These are phyloP conservation scores for Globisporangium abappressorium DNA, from an alignment of 352 stramenopile species.

Conservation along the genomic window DNA sequence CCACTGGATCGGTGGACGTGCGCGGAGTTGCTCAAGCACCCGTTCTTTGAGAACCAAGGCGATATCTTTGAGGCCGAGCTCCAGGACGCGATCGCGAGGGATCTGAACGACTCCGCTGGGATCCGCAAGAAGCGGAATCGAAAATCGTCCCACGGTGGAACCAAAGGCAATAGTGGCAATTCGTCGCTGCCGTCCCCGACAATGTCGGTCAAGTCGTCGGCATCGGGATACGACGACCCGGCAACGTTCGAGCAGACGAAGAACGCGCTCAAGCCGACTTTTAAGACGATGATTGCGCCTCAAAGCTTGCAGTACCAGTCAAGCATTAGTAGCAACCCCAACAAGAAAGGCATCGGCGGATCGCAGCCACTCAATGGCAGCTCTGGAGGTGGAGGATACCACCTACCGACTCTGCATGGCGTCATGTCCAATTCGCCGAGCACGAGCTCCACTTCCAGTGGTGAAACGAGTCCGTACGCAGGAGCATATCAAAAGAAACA, in stretches of 20 bases:
- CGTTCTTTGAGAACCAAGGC: constrained; percentile 59
- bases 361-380: neutral
- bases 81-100: constrained; percentile 61
- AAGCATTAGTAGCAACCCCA: neutral
- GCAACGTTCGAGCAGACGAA: constrained; percentile 8
- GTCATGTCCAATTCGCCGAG: constrained; percentile 8
- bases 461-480: constrained; percentile 17
- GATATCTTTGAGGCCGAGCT: constrained; percentile 65
- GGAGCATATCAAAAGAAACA: constrained; percentile 19
- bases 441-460: neutral
- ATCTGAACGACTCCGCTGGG: constrained; percentile 59
- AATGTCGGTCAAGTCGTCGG: constrained; percentile 10
- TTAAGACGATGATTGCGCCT: constrained; percentile 23
- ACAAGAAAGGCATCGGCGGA: neutral
- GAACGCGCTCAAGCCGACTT: constrained; percentile 22
- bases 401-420: constrained; percentile 14
- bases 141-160: constrained; percentile 29
- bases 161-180: neutral
- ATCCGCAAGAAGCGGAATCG: constrained; percentile 60
- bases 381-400: constrained; percentile 10
- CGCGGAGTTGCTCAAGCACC: constrained; percentile 66
- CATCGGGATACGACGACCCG: constrained; percentile 20
- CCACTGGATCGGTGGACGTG: constrained; percentile 81
- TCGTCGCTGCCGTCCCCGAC: constrained; percentile 10
- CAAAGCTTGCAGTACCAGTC: constrained; percentile 3